Conservation (phyloP, 2,329 filamentous ascomycete genomes). For the Aureobasidium sp. region DNA sequence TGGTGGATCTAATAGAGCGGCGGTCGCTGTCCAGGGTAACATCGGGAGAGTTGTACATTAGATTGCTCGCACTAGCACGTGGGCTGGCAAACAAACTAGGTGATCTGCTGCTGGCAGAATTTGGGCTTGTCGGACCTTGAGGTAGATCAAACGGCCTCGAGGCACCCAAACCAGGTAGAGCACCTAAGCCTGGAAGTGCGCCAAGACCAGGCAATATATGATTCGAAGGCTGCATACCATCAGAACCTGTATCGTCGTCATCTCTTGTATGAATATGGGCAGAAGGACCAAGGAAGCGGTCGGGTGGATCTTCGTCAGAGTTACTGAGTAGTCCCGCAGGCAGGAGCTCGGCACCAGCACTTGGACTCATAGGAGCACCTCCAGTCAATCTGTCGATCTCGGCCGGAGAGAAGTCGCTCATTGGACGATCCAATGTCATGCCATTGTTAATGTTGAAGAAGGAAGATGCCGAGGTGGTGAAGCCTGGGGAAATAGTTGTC, state of each 20-base stretch:
- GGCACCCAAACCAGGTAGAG: slow-evolving; percentile 35
- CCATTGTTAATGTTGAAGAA: slow-evolving; percentile 68
- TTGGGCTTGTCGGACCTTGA: slow-evolving; percentile 47
- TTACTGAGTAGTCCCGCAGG: slow-evolving; percentile 67
- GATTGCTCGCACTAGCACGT: slow-evolving; percentile 49
- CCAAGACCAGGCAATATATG: slow-evolving; percentile 37
- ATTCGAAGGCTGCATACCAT: slow-evolving; percentile 23
- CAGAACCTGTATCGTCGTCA: slow-evolving; percentile 31
- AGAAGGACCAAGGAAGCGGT: slow-evolving; percentile 16
- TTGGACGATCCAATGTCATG: slow-evolving; percentile 56
- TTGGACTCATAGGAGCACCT: slow-evolving; percentile 79
- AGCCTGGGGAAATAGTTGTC: slow-evolving; percentile 58
- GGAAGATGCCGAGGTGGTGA: slow-evolving; percentile 51
- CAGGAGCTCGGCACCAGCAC: slow-evolving; percentile 73
- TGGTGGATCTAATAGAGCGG: slow-evolving; percentile 54
- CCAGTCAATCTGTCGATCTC: slow-evolving; percentile 68
- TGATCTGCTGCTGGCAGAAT: slow-evolving; percentile 46
- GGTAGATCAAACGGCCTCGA: slow-evolving; percentile 23
- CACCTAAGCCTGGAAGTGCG: slow-evolving; percentile 43
- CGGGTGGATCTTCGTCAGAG: slow-evolving; percentile 31
- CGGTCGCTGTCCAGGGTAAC: slow-evolving; percentile 48
- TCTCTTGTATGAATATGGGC: slow-evolving; percentile 21
- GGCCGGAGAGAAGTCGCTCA: slow-evolving; percentile 63
- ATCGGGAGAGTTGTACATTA: slow-evolving; percentile 53
- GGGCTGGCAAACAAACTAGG: slow-evolving; percentile 55